Base-by-base conservation (phyloP, 2,329 filamentous ascomycete species). In the Sphaerulina vaccinii region DNA sequence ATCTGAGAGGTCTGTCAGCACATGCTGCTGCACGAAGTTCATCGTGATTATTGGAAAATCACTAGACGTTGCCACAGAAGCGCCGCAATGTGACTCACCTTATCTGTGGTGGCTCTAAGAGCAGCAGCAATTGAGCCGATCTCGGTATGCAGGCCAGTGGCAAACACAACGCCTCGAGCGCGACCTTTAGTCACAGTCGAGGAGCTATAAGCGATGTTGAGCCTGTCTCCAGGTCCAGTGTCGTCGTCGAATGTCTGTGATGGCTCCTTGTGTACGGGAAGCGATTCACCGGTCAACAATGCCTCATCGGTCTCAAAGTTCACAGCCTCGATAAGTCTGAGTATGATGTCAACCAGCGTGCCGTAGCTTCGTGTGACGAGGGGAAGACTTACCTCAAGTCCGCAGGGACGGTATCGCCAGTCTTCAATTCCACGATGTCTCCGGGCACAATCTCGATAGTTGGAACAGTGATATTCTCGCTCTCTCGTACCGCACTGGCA, bases 221-320 rank as follows among this genome's bases (percentile, higher is more conserved):
- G 75, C 16, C 85, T 81, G 65, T 89, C 86, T 48, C 85, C 86
- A 52, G 86, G 79, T 1, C 82, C 79, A 18, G 80, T 79, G 9
- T 79, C 77, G 18, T 65, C 57, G 18, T 72, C 68, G 55, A 82
- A 82, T 45, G 75, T 75, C 52, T 70, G 74, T 27, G 81, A 76
- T 13, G 81, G 73, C 61, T 81, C 75, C 72, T 89, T 85, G 75
- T 76, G 80, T 49, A 86, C 83, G 52, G 86, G 83, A 5, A 86
- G 70, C 29, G 86, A 87, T 72, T 90, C 86, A 56, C 86, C 86
- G 11, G 86, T 90, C 32, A 89, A 78, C 52, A 87, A 77, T 10
- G 86, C 84, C 69, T 89, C 86, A 55, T 95, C 88, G 58, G 85
- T 86, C 39, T 69, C 90, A 60, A 95, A 92, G 57, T 90, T 83